Percentiles rank a stretch among this genome's conserved stretches.
Conservation (phyloP, 805 yeast species). For the Teunomyces funiuensis region DNA sequence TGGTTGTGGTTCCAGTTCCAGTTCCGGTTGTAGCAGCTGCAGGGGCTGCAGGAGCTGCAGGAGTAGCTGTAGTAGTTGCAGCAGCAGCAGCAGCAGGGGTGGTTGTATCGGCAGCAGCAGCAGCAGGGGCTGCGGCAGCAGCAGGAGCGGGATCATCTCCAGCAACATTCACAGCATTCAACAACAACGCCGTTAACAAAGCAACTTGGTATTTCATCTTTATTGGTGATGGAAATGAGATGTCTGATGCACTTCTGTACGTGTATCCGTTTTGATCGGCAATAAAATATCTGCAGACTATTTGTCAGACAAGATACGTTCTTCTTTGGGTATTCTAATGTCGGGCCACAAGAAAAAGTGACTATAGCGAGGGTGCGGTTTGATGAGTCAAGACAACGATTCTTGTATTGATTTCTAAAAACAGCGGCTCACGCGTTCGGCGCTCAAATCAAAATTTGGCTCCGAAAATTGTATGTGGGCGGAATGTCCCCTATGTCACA, state of each 20-base stretch:
- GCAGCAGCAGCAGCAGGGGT: slow-evolving; percentile 14
- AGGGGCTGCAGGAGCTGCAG: slow-evolving; percentile 18
- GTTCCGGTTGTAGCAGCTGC: slow-evolving; percentile 18
- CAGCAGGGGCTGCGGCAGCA: slow-evolving; percentile 10
- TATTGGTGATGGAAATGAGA: not conserved
- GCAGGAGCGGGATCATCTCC: slow-evolving; percentile 6
- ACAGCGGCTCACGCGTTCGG: not conserved
- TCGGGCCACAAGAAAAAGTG: too few species aligned
- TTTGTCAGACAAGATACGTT: not conserved
- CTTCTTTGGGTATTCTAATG: not conserved
- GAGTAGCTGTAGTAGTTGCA: slow-evolving; percentile 13
- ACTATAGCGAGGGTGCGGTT: too few species aligned
- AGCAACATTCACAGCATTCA: slow-evolving; percentile 9
- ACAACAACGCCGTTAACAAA: slow-evolving; percentile 9
- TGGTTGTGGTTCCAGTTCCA: slow-evolving; percentile 17
- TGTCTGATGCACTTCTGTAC: not conserved
- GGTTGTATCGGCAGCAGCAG: slow-evolving; percentile 13
- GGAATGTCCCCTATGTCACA: too few species aligned
- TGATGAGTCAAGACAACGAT: not conserved
- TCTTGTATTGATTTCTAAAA: not conserved
- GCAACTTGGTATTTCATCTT: slow-evolving; percentile 7
- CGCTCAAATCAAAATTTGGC: too few species aligned
- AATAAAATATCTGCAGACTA: not conserved
- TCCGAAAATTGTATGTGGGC: too few species aligned
- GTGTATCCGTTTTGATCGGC: not conserved